Base-by-base conservation (phyloP, 176 grass and related monocot genomes). In the Microstegium vimineum region DNA sequence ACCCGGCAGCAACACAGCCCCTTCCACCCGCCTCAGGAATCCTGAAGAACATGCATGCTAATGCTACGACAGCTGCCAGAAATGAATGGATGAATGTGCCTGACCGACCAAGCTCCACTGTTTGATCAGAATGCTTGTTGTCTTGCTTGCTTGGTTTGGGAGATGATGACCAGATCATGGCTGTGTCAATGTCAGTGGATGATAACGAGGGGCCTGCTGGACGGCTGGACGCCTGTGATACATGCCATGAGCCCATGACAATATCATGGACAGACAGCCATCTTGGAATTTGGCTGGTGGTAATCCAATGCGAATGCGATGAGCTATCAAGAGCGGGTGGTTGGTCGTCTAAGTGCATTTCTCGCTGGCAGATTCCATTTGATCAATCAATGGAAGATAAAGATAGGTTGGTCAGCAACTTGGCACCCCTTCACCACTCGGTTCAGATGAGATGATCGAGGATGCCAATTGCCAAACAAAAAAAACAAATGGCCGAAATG, bases 271-370 rank as follows among this genome's bases (percentile, higher is more conserved):
- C 32, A 46, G 72, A 5, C 64, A 43, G 28, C 8, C 66, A 11
- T 75, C 70, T 37, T 79, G 75, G 83, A 71, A 79, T 71, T 63
- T 79, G 65, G 74, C 25, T 61, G 60, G 5, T 80, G 77, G 18
- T 69, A 22, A 25, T 17, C 45, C 13, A 47, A 22, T n/a, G 51
- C 51, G 51, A 56, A 56, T 46, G 40, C 69, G 69, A 72, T 47
- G 41, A 47, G 45, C 4, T 11, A 74, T 52, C 45, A 13, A 54
- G 9, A 32, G 30, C 16, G 36, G 78, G 45, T 41, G 66, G 66
- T 69, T 54, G 78, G 65, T 54, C 54, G 28, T 25, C 37, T 54
- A 84, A 75, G 62, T 41, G 62, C 27, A 11, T 6, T 45, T 32
- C 62, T 23, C 26, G 25, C 73, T 76, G 73, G 73, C 47, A 67